Conservation (phyloP, 2,329 filamentous ascomycete species). For the Sporothrix phasma region DNA sequence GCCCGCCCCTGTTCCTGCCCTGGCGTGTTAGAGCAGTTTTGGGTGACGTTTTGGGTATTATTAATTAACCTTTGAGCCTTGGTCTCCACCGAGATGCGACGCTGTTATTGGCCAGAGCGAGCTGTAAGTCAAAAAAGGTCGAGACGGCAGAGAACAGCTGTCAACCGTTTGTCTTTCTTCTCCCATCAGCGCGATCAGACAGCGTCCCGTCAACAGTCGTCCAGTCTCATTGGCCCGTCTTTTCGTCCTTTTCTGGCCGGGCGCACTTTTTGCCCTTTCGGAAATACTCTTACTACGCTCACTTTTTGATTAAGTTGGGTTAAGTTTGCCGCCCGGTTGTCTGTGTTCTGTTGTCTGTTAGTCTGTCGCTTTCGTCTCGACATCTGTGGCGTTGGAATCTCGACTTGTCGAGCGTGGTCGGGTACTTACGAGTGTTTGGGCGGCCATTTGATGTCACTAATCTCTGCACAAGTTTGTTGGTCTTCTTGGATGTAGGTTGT, state of each 20-base stretch:
- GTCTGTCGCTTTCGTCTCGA: not conserved
- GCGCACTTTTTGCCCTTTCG: too few relatives aligned
- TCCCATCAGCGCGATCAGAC: not conserved
- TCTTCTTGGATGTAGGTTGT: not conserved
- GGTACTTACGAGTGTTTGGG: not conserved
- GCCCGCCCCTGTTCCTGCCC: not conserved
- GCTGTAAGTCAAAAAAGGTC: slow-evolving; percentile 2
- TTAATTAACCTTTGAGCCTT: not conserved
- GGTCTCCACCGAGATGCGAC: not conserved
- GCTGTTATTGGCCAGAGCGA: not conserved
- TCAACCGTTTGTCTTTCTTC: not conserved
- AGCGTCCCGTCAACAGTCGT: not conserved
- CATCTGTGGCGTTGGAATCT: not conserved
- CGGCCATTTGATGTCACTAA: not conserved
- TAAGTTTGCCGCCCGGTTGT: not conserved
- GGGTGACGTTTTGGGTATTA: not conserved
- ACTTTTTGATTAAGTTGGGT: too few relatives aligned
- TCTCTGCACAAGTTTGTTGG: not conserved
- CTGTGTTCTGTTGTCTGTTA: not conserved
- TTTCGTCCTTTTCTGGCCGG: too few relatives aligned
- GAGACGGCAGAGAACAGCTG: too few relatives aligned
- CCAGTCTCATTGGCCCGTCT: not conserved
- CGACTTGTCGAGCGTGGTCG: not conserved
- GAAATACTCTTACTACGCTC: too few relatives aligned
- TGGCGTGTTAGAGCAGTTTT: not conserved